phyloP scores from a whole-genome alignment of 1,139 yeast species.

The Kodamaea arcana region DNA sequence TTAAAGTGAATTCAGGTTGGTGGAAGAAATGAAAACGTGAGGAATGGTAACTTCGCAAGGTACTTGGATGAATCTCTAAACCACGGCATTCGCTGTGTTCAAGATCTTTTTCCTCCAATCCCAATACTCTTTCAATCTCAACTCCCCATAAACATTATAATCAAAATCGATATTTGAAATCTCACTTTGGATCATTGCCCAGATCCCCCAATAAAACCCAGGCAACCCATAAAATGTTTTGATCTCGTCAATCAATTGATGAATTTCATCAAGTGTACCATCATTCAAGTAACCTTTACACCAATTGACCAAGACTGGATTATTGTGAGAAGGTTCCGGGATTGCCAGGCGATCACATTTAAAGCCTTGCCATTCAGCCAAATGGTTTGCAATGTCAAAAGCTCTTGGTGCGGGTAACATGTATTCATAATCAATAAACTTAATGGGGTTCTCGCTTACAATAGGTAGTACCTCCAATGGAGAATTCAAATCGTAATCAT shows the following conservation, averaged over 20 bases:
- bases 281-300: conserved; percentile 45
- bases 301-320: conserved; percentile 53
- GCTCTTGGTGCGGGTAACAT: conserved; percentile 79
- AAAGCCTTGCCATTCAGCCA: conserved; percentile 86
- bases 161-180: conserved; percentile 73
- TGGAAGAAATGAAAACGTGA: too few species aligned
- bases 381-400: conserved; percentile 81
- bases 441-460: conserved; percentile 42
- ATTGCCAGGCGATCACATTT: conserved; percentile 61
- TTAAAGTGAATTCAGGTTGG: too few species aligned
- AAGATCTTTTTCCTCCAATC: conserved; percentile 54
- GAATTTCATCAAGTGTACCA: conserved; percentile 23
- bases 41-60: too few species aligned
- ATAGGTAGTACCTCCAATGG: conserved; percentile 20
- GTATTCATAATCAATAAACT: conserved; percentile 78
- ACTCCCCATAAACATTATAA: conserved; percentile 57
- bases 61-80: too few species aligned
- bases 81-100: too few species aligned
- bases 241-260: conserved; percentile 50
- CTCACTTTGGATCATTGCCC: conserved; percentile 76
- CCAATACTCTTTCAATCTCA: conserved; percentile 66
- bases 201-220: conserved; percentile 81
- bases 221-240: conserved; percentile 69
- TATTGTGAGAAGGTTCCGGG: conserved; percentile 46
- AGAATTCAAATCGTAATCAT: conserved; percentile 18